Conservation (phyloP, 306 rosid species). For the Spatholobus suberectus region DNA sequence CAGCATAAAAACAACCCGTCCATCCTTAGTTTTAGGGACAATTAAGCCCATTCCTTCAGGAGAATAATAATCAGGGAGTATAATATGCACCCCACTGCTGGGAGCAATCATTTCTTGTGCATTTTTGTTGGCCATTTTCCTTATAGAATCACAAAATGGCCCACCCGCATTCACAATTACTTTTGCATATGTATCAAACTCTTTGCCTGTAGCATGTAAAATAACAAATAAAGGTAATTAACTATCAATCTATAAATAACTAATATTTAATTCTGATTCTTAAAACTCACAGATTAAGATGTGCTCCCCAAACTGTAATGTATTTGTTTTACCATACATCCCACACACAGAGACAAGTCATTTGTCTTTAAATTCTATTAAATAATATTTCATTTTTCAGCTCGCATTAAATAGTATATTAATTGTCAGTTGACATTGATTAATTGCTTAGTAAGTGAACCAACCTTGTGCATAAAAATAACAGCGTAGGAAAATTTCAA, state of each 20-base stretch:
- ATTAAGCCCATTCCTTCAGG: slow-evolving; percentile 99
- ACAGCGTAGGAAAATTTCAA: not conserved
- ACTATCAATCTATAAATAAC: not conserved
- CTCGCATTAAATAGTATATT: slow-evolving; percentile 1
- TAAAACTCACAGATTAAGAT: not conserved
- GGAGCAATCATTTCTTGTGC: slow-evolving; percentile 83
- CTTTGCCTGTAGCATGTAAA: slow-evolving; percentile 72
- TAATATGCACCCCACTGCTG: slow-evolving; percentile 95
- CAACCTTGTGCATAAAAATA: slow-evolving; percentile 5
- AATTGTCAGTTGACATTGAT: not conserved
- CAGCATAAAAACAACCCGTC: slow-evolving; percentile 97
- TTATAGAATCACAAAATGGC: slow-evolving; percentile 92
- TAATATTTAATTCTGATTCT: not conserved
- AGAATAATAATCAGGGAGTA: slow-evolving; percentile 98
- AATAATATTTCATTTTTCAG: not conserved
- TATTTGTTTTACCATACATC: slow-evolving; percentile 14
- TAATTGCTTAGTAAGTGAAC: slow-evolving; percentile 20
- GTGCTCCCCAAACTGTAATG: not conserved
- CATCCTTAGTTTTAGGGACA: slow-evolving; percentile 98
- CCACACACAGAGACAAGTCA: slow-evolving; percentile 10
- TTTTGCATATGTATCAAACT: slow-evolving; percentile 94
- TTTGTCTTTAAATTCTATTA: slow-evolving; percentile 7
- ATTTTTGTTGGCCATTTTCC: slow-evolving; percentile 79
- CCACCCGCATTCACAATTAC: slow-evolving; percentile 97
- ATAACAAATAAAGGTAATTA: slow-evolving; percentile 32